A percentile compares a stretch with the other conserved stretches of the same genome.
phyloP scores from a whole-genome alignment of 495 filamentous ascomycete species.

The Xylaria acuta region DNA sequence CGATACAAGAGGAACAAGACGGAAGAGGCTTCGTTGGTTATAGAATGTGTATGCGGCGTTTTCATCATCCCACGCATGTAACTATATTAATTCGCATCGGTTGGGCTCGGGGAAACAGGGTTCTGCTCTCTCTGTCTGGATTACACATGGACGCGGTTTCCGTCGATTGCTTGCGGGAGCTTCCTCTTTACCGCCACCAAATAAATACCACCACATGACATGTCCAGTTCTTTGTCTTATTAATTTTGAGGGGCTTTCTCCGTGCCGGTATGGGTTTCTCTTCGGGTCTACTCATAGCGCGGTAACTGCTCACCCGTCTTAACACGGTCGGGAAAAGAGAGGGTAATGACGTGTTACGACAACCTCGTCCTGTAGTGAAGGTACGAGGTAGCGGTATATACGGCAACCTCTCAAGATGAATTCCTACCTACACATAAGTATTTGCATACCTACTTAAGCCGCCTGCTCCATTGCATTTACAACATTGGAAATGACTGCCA shows the following conservation, averaged over 20 bases:
- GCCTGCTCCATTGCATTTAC: no score
- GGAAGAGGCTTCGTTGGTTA: constrained; percentile 13
- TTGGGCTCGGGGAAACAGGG: constrained; percentile 11
- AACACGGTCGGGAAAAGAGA: neutral
- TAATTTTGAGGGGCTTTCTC: no score
- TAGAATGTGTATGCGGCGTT: constrained; percentile 30
- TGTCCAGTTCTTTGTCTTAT: neutral
- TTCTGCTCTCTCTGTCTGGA: neutral
- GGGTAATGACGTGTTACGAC: neutral
- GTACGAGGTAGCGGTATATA: no score
- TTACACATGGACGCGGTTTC: constrained; percentile 5
- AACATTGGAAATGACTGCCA: no score
- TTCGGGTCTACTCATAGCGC: neutral
- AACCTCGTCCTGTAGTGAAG: no score
- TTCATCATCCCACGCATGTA: constrained; percentile 21
- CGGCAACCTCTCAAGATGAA: no score
- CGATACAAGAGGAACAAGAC: constrained; percentile 13
- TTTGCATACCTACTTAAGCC: no score
- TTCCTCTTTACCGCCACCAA: constrained; percentile 4
- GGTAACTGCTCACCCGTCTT: no score
- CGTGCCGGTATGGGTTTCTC: neutral
- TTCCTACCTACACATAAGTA: no score
- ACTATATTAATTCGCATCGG: constrained; percentile 21
- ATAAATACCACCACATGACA: constrained; percentile 21
- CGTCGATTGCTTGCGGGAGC: constrained; percentile 5